Base-by-base conservation (phyloP, 192 early-diverging fungal species). In the Coemansia sp. region DNA sequence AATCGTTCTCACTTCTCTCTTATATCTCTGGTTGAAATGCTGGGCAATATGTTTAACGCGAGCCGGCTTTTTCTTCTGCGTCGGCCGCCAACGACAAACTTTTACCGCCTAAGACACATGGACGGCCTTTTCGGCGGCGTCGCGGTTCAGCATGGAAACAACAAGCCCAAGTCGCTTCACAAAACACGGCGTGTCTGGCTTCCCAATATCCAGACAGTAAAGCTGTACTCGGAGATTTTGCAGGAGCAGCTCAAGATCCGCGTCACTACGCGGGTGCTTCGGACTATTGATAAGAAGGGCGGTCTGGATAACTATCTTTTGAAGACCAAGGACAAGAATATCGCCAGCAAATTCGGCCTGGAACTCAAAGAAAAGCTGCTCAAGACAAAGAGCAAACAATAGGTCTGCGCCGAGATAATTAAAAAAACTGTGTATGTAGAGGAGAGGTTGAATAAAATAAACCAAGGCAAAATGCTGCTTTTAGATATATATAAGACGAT, bases 261-360 rank as follows among this genome's bases (percentile, higher is more conserved):
- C 29, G 82, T 89, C 51, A 90, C 91, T 18, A 83, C 88, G 4
- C 68, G 84, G 4, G 86, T 89, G 4, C 70, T 91, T 13, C 85
- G 89, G 27, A 88, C 89, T 0, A 89, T 93, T 29, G 90, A 93
- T 63, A 88, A 90, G 72, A 90, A 91, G 78, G 91, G 91, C 23
- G 91, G 91, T 3, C 66, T 93, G 14, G 91, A 93, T 65, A 81
- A 75, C 52, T 93, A 91, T 63, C 62, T 93, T 36, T 72, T 91
- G 28, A 71, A 81, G 35, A 90, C 88, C 16, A 85, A 78, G 35
- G 85, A 89, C 47, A 84, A 88, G 59, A 83, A 89, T 10, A 80
- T 91, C 60, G 83, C 69, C 51, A 83, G 85, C 57, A 64, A 76
- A 20, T 79, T 84, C 58, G 88, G 79, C 0, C 14, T 89, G 28